Conservation (phyloP, 2,329 filamentous ascomycete species). For the Cladosporium sp. region DNA sequence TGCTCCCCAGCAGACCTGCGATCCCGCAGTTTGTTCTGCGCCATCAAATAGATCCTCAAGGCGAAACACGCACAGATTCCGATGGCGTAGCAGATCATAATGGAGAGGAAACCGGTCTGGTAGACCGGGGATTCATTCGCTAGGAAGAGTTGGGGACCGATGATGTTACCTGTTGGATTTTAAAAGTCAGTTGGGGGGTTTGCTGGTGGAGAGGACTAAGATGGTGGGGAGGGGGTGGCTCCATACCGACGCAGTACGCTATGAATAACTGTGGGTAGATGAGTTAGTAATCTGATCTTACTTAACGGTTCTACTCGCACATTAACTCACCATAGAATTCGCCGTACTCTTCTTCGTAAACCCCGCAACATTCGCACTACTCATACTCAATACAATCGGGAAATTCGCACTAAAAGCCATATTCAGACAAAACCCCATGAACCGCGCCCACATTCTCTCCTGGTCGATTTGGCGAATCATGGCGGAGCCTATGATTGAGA, state of each 20-base stretch:
- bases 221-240: no score
- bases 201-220: no score
- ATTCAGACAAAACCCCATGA: neutral
- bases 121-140: neutral
- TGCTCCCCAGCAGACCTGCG: neutral
- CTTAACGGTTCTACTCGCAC: no score
- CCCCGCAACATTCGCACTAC: neutral
- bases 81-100: neutral
- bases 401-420: neutral
- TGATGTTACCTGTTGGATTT: no score
- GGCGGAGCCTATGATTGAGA: neutral
- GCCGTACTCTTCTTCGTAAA: conserved; percentile 1
- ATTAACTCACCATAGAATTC: neutral
- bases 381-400: neutral
- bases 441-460: neutral
- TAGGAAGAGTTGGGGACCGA: neutral
- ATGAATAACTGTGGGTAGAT: neutral
- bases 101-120: neutral
- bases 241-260: neutral
- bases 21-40: neutral
- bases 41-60: neutral
- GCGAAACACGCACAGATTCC: neutral
- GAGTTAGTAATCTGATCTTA: neutral
- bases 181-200: no score
- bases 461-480: conserved; percentile 7